Evolutionary conservation across 2,329 filamentous ascomycete genomes (phyloP).

Genomic region (Neurospora crassa): DNA sequence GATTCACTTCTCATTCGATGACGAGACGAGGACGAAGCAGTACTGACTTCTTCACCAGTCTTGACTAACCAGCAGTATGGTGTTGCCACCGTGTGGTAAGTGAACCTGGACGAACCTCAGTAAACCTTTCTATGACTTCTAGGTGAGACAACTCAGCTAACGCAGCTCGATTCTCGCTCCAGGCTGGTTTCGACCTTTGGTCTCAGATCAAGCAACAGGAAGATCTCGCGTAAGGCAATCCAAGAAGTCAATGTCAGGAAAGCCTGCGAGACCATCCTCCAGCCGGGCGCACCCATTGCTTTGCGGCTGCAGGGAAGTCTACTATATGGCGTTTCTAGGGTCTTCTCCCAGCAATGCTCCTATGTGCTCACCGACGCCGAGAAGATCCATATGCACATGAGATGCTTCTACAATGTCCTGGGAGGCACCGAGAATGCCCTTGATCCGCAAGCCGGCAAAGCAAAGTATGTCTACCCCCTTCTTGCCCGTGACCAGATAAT

Average conservation of each 20-base stretch:
- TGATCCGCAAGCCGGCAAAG: constrained; percentile 61
- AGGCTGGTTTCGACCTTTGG: constrained; percentile 92
- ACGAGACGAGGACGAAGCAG: constrained; percentile 16
- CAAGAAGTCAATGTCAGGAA: constrained; percentile 78
- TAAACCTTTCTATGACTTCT: background rate
- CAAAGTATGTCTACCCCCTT: constrained; percentile 46
- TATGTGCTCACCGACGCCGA: constrained; percentile 79
- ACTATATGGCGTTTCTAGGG: constrained; percentile 74
- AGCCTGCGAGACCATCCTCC: constrained; percentile 80
- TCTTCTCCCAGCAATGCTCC: constrained; percentile 77
- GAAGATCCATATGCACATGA: constrained; percentile 64
- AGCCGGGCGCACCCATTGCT: constrained; percentile 74
- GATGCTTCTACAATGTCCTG: constrained; percentile 51
- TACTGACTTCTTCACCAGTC: constrained; percentile 35
- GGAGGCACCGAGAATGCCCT: constrained; percentile 42
- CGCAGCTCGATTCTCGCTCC: background rate
- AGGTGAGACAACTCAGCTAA: background rate
- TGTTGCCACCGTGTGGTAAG: constrained; percentile 87
- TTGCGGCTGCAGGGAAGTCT: constrained; percentile 83
- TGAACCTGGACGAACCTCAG: background rate
- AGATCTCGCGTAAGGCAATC: constrained; percentile 76
- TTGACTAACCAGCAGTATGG: constrained; percentile 82
- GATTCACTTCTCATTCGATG: background rate
- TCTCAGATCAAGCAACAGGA: constrained; percentile 58
- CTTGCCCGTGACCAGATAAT: background rate